phyloP scores from a whole-genome alignment of 768 basidiomycete genomes.

The Lactarius quietus region DNA sequence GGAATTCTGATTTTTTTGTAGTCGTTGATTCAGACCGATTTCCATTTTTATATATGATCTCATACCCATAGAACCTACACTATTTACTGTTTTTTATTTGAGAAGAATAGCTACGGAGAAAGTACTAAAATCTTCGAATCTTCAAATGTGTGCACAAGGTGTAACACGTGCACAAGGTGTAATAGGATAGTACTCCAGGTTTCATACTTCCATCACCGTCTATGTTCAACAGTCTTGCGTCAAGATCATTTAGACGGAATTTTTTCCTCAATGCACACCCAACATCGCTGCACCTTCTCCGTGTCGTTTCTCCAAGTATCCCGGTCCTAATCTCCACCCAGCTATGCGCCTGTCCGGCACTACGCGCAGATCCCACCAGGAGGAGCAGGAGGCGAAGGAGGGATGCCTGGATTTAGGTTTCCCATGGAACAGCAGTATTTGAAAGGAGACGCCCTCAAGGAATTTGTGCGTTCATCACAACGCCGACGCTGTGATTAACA shows the following conservation, averaged over 20 bases:
- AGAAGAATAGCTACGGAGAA: too few species aligned
- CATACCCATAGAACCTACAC: too few species aligned
- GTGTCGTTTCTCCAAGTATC: neutral
- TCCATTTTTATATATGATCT: too few species aligned
- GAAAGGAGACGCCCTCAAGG: constrained; percentile 84
- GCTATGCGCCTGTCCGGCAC: constrained; percentile 28
- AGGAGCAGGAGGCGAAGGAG: constrained; percentile 40
- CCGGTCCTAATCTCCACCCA: neutral
- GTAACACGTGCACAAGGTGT: too few species aligned
- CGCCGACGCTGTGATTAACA: neutral
- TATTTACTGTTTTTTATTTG: too few species aligned
- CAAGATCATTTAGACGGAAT: constrained; percentile 5
- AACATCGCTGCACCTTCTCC: neutral
- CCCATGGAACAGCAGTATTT: constrained; percentile 53
- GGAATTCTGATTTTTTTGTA: too few species aligned
- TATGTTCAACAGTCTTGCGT: constrained; percentile 11
- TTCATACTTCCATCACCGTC: constrained; percentile 2
- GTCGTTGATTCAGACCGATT: too few species aligned
- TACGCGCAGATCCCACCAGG: constrained; percentile 51
- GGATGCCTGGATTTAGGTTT: constrained; percentile 54
- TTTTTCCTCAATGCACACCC: neutral
- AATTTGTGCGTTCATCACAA: constrained; percentile 52
- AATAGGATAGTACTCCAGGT: too few species aligned
- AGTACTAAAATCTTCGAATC: too few species aligned
- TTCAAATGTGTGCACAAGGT: too few species aligned